Evolutionary conservation across 192 early-diverging fungal species (phyloP).

Genomic region (Umbelopsis vinacea): DNA sequence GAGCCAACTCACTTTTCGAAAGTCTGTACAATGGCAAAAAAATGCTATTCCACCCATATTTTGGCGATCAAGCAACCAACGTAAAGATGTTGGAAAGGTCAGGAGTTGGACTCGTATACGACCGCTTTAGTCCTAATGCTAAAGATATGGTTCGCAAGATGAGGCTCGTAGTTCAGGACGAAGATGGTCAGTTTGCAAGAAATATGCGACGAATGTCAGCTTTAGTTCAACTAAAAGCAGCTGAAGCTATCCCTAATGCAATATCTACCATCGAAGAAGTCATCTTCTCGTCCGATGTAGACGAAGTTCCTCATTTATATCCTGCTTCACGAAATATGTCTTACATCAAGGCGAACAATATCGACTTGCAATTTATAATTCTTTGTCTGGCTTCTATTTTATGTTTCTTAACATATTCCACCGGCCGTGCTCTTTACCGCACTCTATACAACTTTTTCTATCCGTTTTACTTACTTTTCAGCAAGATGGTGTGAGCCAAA

Average conservation of each 20-base stretch:
- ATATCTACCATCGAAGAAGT: slow-evolving; percentile 28
- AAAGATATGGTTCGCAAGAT: not conserved
- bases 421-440: too few species aligned
- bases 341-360: slow-evolving; percentile 25
- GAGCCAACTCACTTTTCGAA: slow-evolving; percentile 35
- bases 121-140: not conserved
- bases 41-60: slow-evolving; percentile 35
- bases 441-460: too few species aligned
- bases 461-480: too few species aligned
- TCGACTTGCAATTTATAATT: slow-evolving; percentile 25
- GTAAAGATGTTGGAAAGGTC: not conserved
- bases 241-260: not conserved
- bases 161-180: not conserved
- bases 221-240: slow-evolving; percentile 15
- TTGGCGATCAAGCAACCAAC: slow-evolving; percentile 35
- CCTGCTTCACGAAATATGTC: slow-evolving; percentile 23
- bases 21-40: slow-evolving; percentile 31
- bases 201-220: slow-evolving; percentile 17
- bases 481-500: too few species aligned
- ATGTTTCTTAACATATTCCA: too few species aligned
- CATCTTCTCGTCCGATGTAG: not conserved
- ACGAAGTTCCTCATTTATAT: slow-evolving; percentile 25
- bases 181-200: not conserved
- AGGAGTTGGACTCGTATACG: not conserved
- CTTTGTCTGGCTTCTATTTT: too few species aligned